Base-by-base conservation (phyloP, 768 basidiomycete species). In the Psilocybe cubensis region DNA sequence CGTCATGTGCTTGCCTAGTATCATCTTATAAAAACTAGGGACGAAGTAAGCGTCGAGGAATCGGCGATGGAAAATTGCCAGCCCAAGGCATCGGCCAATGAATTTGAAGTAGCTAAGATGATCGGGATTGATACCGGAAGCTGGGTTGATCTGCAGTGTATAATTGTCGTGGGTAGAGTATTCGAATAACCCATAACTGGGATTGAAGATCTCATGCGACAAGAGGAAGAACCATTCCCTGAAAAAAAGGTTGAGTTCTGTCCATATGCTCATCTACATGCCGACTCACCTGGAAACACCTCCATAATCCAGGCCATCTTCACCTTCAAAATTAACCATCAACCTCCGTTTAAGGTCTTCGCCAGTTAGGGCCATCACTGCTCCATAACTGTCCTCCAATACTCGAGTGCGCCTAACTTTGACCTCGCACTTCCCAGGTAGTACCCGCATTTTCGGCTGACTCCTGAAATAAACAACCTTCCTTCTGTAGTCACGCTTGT, bases 391-490 rank as follows among this genome's bases (percentile, higher is more conserved):
- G 64, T 96, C 94, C 70, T 96, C 94, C 65, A 96, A 79, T 50
- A 96, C 87, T 60, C 88, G 85, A 42, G 80, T 84, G 35, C 94
- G 83, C 54, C 92, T 82, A 17, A 96, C 79, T 70, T 92, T 94
- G 65, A 95, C 73, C 68, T 95, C 92, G 64, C 92, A 94, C 69
- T 94, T 94, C 31, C 92, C 93, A 12, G 85, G 81, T 47, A 83
- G 80, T 7, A 82, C 74, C 43, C 91, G 82, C 79, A 96, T 88
- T 51, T 92, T 88, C 23, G 93, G 92, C 63, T 96, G 94, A 62
- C 86, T 89, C 58, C 94, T 83, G 83, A 96, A 95, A 76, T 96
- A 96, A 47, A 96, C 88, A 42, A 96, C 85, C 73, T 96, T 96
- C 55, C 92, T 80, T 61, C 94, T 79, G 70, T 96, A 96, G 74